Conservation (phyloP, 345 rosid genomes). For the Salix dunnii region DNA sequence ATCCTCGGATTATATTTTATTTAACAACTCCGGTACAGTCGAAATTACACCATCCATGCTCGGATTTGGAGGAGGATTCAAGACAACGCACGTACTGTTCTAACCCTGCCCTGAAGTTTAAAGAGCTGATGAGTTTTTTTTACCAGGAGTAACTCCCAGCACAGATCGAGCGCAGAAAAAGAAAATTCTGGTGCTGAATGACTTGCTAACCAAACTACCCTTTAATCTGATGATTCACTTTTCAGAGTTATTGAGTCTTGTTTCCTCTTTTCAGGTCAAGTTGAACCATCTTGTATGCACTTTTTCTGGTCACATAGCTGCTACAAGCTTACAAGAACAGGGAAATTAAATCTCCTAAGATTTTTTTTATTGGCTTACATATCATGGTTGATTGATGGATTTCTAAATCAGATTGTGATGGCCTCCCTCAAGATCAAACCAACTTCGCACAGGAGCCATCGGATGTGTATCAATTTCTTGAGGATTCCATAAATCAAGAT, state of each 20-base stretch:
- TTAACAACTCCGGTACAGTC: too few relatives aligned
- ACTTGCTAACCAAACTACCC: neutral
- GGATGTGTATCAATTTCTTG: neutral
- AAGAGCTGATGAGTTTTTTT: too few relatives aligned
- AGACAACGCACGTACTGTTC: too few relatives aligned
- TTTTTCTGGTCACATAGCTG: neutral
- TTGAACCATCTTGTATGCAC: conserved; percentile 8
- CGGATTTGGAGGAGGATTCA: too few relatives aligned
- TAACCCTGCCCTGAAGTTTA: neutral
- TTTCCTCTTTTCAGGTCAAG: conserved; percentile 22
- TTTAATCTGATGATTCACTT: neutral
- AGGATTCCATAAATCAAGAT: conserved; percentile 9
- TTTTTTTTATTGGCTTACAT: conserved; percentile 10
- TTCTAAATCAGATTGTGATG: conserved; percentile 12
- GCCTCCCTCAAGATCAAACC: conserved; percentile 23
- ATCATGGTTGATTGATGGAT: neutral
- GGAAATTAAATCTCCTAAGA: neutral
- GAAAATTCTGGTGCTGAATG: neutral
- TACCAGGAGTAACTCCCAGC: too few relatives aligned
- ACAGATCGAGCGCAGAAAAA: neutral
- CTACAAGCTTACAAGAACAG: neutral
- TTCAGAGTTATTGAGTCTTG: conserved; percentile 4
- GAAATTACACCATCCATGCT: too few relatives aligned
- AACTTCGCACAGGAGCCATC: conserved; percentile 9
- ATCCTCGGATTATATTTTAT: too few relatives aligned